These are phyloP conservation scores for Chenopodium berlandieri DNA, from an alignment of 148 eudicot species.

Conservation along the genomic window DNA sequence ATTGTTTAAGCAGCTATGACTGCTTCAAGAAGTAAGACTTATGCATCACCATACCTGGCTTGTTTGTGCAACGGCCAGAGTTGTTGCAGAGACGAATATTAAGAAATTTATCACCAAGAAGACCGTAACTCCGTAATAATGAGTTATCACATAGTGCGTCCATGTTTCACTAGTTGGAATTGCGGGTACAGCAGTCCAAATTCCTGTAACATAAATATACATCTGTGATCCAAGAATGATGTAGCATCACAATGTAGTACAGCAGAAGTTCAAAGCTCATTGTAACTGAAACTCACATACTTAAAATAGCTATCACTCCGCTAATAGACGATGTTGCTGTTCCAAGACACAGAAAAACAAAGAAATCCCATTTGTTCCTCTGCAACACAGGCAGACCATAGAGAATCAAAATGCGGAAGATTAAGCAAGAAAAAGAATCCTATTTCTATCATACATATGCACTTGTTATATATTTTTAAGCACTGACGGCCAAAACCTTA, in stretches of 20 bases:
- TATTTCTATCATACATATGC: neutral
- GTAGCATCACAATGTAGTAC: neutral
- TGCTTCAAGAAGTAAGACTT: neutral
- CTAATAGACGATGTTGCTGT: conserved; percentile 48
- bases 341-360: conserved; percentile 69
- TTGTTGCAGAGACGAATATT: conserved; percentile 57
- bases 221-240: conserved; percentile 3
- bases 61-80: conserved; percentile 53
- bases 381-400: conserved; percentile 41
- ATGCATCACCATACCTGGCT: conserved; percentile 48
- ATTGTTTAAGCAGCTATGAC: neutral
- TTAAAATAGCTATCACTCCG: conserved; percentile 53
- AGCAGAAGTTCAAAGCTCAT: neutral
- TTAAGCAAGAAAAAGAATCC: neutral
- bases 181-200: conserved; percentile 54
- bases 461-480: neutral
- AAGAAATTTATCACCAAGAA: conserved; percentile 59
- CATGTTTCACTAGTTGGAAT: conserved; percentile 52
- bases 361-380: conserved; percentile 93
- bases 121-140: conserved; percentile 61
- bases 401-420: conserved; percentile 13
- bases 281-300: conserved; percentile 48
- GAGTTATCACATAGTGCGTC: conserved; percentile 46
- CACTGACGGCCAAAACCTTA: too few relatives aligned
- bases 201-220: conserved; percentile 45